Base-by-base conservation (phyloP, 306 rosid species). In the Hippophae gyantsensis region DNA sequence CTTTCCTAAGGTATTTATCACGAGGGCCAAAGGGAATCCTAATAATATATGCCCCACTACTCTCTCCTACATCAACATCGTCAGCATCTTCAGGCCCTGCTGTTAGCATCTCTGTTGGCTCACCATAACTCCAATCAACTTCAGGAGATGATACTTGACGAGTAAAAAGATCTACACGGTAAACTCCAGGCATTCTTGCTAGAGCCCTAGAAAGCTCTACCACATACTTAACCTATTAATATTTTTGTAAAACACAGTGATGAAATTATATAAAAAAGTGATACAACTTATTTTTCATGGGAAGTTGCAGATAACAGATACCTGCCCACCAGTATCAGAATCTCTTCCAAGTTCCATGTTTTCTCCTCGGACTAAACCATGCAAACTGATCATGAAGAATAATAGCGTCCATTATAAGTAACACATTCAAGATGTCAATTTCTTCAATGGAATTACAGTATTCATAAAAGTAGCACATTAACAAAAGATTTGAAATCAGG, bases 281-380 rank as follows among this genome's bases (percentile, higher is more conserved):
- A 6, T 40, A 49, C 49, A 43, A 52, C 43, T 40, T 55, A 48
- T 60, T 50, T 6, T 11, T 43, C 44, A 40, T 42, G 18, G 66
- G 74, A 43, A 65, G 53, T 26, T 23, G 44, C 8, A 48, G 51
- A 12, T 26, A 6, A 11, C 5, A 60, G 26, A 32, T 74, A 89
- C 97, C 97, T 89, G 95, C 63, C 97, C 97, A 47, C 97, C 97
- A 1, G 95, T 89, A 62, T 89, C 97, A n/a, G 95, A 89, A 79
- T 89, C 97, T 43, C 93, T 84, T 44, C 97, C 97, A 48, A 89
- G 97, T 76, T 89, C 97, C 95, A 86, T 89, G 71, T 89, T 89
- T 72, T 89, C 93, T 60, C 93, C 97, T 18, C 97, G 79, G 57
- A 86, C 89, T 76, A 84, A 63, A 63, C 90, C 90, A 57, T 84